Percentiles rank a stretch among this genome's conserved stretches.
Conservation (phyloP, 306 rosid genomes). For the Vachellia collinsii region DNA sequence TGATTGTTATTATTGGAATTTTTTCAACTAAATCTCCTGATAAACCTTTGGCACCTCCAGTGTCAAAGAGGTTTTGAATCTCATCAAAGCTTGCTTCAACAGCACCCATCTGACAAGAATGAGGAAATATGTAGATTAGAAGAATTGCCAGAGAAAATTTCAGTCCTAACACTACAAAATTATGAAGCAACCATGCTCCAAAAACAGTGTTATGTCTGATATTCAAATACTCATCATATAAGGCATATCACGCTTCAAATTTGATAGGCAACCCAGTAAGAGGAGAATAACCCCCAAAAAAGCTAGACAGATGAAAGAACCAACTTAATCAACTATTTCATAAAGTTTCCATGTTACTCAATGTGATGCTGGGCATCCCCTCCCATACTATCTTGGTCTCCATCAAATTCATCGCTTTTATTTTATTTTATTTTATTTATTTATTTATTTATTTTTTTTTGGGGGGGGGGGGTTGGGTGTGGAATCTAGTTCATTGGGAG, state of each 20-base stretch:
- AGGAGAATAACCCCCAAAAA: too few relatives aligned
- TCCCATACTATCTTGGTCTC: not conserved
- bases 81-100: constrained; percentile 87
- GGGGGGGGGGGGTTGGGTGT: too few relatives aligned
- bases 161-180: constrained; percentile 4
- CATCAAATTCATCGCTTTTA: not conserved
- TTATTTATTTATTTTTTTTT: too few relatives aligned
- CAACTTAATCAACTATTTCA: too few relatives aligned
- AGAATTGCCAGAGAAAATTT: constrained; percentile 25
- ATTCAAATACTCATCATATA: not conserved
- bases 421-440: too few relatives aligned
- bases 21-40: constrained; percentile 84
- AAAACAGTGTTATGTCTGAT: not conserved
- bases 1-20: constrained; percentile 77
- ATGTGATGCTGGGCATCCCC: not conserved
- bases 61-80: constrained; percentile 85
- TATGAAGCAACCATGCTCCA: not conserved
- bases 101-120: constrained; percentile 81
- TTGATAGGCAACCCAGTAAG: too few relatives aligned
- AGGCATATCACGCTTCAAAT: not conserved
- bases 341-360: too few relatives aligned
- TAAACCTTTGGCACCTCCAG: constrained; percentile 78
- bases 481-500: not conserved
- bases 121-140: constrained; percentile 33
- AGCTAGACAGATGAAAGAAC: too few relatives aligned